Evolutionary conservation across 805 yeast genomes (phyloP), one percentile per base, ranked within the genome.

Genomic region (Vanderwaltozyma tropicalis): DNA sequence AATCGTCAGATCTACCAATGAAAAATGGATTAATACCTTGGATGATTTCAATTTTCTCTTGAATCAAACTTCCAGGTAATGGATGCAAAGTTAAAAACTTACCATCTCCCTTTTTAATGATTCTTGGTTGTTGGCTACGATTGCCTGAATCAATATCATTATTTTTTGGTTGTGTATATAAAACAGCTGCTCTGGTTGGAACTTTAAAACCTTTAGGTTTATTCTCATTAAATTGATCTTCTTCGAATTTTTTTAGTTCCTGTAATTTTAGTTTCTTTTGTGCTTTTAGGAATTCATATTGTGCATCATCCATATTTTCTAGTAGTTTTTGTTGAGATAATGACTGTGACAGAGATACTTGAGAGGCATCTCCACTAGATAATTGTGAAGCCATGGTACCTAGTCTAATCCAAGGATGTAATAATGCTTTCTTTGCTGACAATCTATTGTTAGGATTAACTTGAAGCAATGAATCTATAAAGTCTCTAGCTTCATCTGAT

Each of bases 351-450:
- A 81, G 59, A 45, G 85, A 77, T 3, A 78, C 64, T 38, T 71
- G 67, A 14, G 66, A 57, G 11, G 32, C 32, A 18, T 38, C 22
- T 25, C 46, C 26, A 6, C 15, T 19, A 15, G 22, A 19, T 27
- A 19, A 19, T 16, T 28, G 29, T 11, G 46, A 35, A 4, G 16
- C 26, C 5, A 20, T 2, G n/a, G 27, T 38, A 12, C 42, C 47
- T 41, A 46, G 43, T 24, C 43, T 57, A n/a, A 89, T 65, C 98
- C 98, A 92, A 3, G 80, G 80, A 55, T 86, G 94, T 15, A 64
- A 55, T 32, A 89, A 65, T 0, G 96, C 96, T 39, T 72, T 74
- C 6, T 65, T 64, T 0, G 97, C 96, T 15, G 80, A 75, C 15
- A 83, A 69, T 42, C 98, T 69, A 28, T 70, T 57, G 26, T 68